Percentiles rank a stretch among this genome's conserved stretches.
These are phyloP conservation scores for Aureobasidium vineae DNA, from an alignment of 2,329 filamentous ascomycete genomes.

Conservation along the genomic window DNA sequence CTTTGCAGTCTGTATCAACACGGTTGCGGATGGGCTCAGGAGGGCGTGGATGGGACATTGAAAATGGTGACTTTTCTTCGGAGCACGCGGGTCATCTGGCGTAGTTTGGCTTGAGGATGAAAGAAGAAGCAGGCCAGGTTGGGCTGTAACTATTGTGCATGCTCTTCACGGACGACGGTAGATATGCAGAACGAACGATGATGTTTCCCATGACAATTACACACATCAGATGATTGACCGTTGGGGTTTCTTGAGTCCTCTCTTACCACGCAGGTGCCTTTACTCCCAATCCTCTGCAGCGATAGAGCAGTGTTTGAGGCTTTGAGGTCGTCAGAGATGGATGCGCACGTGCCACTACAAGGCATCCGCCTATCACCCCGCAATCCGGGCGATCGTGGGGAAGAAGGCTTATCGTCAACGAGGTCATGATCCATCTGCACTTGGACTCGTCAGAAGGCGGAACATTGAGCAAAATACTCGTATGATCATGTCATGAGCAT, in stretches of 20 bases:
- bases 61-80: conserved; percentile 12
- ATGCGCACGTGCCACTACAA: neutral
- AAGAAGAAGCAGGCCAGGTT: conserved; percentile 6
- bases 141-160: neutral
- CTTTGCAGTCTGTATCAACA: conserved; percentile 26
- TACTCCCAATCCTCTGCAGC: no score
- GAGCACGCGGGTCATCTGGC: conserved; percentile 20
- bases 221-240: neutral
- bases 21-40: conserved; percentile 6
- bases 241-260: no score
- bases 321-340: no score
- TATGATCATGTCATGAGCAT: conserved; percentile 1
- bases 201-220: neutral
- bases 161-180: neutral
- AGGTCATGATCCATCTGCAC: conserved; percentile 5
- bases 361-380: no score
- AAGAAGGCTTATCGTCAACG: neutral
- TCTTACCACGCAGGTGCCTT: no score
- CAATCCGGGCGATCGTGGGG: no score
- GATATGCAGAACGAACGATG: conserved; percentile 18
- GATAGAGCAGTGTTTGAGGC: no score
- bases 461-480: conserved; percentile 6
- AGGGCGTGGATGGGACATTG: conserved; percentile 17
- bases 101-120: neutral
- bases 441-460: neutral